phyloP scores from a whole-genome alignment of 2,329 filamentous ascomycete species.

The Alternaria triticina region DNA sequence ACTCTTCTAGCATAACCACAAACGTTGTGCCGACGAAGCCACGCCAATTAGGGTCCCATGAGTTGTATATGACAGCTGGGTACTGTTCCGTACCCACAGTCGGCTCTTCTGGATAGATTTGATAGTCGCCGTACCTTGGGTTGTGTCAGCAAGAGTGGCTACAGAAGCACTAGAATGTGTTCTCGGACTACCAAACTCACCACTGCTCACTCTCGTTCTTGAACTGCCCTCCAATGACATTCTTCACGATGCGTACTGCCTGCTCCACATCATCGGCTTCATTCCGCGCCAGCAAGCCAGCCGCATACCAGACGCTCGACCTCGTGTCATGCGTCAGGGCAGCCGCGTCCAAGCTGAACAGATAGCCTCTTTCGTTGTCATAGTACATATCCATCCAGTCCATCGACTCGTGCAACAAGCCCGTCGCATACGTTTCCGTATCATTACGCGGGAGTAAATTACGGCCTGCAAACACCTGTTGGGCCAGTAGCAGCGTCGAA shows the following conservation, averaged over 20 bases:
- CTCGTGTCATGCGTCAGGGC: slow-evolving; percentile 64
- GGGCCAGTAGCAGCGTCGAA: slow-evolving; percentile 15
- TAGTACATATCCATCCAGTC: slow-evolving; percentile 63
- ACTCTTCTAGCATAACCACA: slow-evolving; percentile 66
- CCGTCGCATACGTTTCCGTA: slow-evolving; percentile 21
- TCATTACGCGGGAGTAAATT: slow-evolving; percentile 19
- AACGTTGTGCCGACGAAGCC: slow-evolving; percentile 67
- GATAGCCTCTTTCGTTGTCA: slow-evolving; percentile 59
- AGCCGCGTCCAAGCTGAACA: slow-evolving; percentile 58
- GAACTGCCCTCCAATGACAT: slow-evolving; percentile 61
- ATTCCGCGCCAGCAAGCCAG: slow-evolving; percentile 64
- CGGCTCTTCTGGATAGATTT: slow-evolving; percentile 64
- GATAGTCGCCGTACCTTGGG: slow-evolving; percentile 58
- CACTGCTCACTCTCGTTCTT: slow-evolving; percentile 61
- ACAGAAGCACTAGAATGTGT: background rate
- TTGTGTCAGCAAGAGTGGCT: background rate
- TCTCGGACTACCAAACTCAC: slow-evolving; percentile 44
- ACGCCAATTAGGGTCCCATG: slow-evolving; percentile 70
- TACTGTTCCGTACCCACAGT: slow-evolving; percentile 61
- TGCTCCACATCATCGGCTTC: slow-evolving; percentile 56
- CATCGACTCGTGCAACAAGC: slow-evolving; percentile 57
- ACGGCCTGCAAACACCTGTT: slow-evolving; percentile 10
- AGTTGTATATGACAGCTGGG: slow-evolving; percentile 58
- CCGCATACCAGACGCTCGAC: slow-evolving; percentile 65
- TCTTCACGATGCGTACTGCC: slow-evolving; percentile 61